Evolutionary conservation across 2,329 filamentous ascomycete species (phyloP), one percentile per base, ranked within the genome.

Genomic region (Purpureocillium takamizusanense): DNA sequence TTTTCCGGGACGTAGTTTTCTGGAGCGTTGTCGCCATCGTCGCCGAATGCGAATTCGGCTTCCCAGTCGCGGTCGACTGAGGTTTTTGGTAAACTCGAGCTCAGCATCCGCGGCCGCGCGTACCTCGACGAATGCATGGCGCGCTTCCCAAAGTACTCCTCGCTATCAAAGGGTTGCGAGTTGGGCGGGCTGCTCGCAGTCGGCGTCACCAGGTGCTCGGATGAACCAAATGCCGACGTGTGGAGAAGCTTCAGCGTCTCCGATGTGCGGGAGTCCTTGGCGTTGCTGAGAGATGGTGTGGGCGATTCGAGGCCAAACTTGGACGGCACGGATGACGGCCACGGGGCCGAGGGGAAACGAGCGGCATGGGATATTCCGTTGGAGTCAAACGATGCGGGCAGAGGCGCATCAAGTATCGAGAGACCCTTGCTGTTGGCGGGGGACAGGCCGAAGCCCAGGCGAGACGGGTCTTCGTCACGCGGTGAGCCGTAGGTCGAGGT

Each of bases 321-420:
- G 37, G 87, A 86, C 9, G 92, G 92, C 10, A 97, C 85, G 0
- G 90, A 97, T 0, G 89, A 86, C 7, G 90, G 89, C 61, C 94
- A 88, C 0, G 89, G 87, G 0, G 86, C 92, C 25, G 63, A 67
- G 14, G 70, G 70, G 57, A 89, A 88, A 42, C 87, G 79, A 14
- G 90, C 89, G 45, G 87, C 88, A 57, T 90, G 86, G 10, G 89
- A 95, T 38, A 95, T 86, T 36, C 89, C 90, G 54, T 95, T 92
- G 51, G 88, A 94, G 61, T 97, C 92, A 58, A 97, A 95, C 0
- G 90, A 97, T 8, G 89, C 86, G 2, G 92, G 92, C 8, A 97
- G 74, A 13, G 87, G 88, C 3, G 88, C 92, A 63, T 97, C 90
- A 45, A 95, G 74, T 12, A 94, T 86, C n/a, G 86, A 92, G n/a